Evolutionary conservation across 192 early-diverging fungal species (phyloP).

Genomic region (Coemansia sp.): DNA sequence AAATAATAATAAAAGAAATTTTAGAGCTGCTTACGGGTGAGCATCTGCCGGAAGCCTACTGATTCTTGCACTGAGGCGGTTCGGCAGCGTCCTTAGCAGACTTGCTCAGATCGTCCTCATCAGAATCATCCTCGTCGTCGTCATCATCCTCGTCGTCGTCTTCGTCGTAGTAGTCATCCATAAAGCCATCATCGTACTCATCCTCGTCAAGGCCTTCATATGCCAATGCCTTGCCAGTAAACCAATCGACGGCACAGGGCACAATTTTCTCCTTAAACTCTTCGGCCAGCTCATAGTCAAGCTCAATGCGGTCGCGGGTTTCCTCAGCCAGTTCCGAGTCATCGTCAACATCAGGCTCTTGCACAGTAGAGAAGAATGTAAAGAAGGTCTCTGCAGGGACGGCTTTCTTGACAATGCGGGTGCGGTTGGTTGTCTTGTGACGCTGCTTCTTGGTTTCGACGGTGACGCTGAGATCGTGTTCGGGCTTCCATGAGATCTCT

Average conservation of each 20-base stretch:
- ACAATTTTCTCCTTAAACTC: slow-evolving; percentile 98
- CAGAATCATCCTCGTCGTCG: slow-evolving; percentile 41
- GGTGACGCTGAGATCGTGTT: slow-evolving; percentile 89
- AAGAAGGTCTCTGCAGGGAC: slow-evolving; percentile 98
- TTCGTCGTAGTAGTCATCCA: slow-evolving; percentile 51
- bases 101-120: slow-evolving; percentile 44
- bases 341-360: slow-evolving; percentile 72
- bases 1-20: slow-evolving; percentile 1
- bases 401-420: slow-evolving; percentile 94
- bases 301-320: slow-evolving; percentile 83
- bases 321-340: slow-evolving; percentile 73
- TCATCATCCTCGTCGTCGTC: slow-evolving; percentile 47
- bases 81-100: slow-evolving; percentile 53
- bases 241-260: slow-evolving; percentile 95
- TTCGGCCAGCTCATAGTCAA: slow-evolving; percentile 96
- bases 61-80: slow-evolving; percentile 58
- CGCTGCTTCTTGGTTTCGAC: slow-evolving; percentile 99
- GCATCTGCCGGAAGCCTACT: slow-evolving; percentile 16
- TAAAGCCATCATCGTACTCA: slow-evolving; percentile 41
- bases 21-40: not conserved
- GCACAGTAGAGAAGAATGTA: slow-evolving; percentile 84
- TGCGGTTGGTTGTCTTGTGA: slow-evolving; percentile 98
- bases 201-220: slow-evolving; percentile 58
- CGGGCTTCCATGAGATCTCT: slow-evolving; percentile 94
- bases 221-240: slow-evolving; percentile 94